These are phyloP conservation scores for Talaromyces funiculosus DNA, from an alignment of 2,329 filamentous ascomycete species.

Conservation along the genomic window DNA sequence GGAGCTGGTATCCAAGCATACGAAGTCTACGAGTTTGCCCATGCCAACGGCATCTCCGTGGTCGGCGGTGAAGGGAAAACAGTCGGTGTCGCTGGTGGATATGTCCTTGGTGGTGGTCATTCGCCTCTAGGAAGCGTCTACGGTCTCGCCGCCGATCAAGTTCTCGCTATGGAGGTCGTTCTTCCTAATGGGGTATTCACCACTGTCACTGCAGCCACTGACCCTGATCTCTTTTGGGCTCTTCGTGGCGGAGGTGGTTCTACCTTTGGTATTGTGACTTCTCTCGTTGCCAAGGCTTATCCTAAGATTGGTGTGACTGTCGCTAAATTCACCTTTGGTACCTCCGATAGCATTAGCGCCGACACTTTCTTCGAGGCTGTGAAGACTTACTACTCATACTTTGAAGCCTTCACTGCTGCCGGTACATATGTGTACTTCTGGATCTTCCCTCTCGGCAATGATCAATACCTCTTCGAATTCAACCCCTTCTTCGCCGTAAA, in stretches of 20 bases:
- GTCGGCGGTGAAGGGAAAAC: constrained; percentile 48
- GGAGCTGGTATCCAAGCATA: constrained; percentile 4
- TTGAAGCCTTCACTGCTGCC: constrained; percentile 23
- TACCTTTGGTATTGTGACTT: constrained; percentile 31
- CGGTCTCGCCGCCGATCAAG: constrained; percentile 55
- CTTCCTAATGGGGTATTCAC: constrained; percentile 31
- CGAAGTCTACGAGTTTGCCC: constrained; percentile 24
- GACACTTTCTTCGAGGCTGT: constrained; percentile 28
- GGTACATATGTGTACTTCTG: constrained; percentile 31
- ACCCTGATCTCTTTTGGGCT: constrained; percentile 45
- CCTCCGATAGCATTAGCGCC: constrained; percentile 18
- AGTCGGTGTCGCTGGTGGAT: constrained; percentile 57
- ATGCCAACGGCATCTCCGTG: constrained; percentile 44
- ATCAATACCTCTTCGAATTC: constrained; percentile 4
- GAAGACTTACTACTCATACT: constrained; percentile 24
- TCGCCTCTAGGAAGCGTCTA: constrained; percentile 27
- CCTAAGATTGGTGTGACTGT: constrained; percentile 24
- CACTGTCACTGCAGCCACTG: constrained; percentile 12
- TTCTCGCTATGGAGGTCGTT: constrained; percentile 53
- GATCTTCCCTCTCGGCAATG: constrained; percentile 16
- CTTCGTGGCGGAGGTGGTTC: constrained; percentile 49
- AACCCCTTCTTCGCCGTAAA: constrained; percentile 23
- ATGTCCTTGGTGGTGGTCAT: constrained; percentile 57
- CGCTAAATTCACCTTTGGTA: constrained; percentile 22
- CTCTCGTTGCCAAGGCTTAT: constrained; percentile 23